A percentile compares a stretch with the other conserved stretches of the same genome.
Conservation (phyloP, 306 rosid species). For the Chamaecrista fasciculata region DNA sequence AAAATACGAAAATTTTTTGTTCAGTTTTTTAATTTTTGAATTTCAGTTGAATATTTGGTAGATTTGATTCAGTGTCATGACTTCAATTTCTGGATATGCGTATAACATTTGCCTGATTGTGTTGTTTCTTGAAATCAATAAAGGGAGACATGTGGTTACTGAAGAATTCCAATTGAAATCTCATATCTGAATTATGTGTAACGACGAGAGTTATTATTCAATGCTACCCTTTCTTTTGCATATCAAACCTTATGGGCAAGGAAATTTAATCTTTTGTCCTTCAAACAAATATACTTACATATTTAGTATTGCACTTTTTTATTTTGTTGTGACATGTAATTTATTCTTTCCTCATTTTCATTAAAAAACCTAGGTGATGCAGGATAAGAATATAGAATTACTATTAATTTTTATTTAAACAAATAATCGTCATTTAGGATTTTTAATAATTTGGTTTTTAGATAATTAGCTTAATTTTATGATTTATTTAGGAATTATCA, state of each 20-base stretch:
- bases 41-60: background rate
- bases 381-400: background rate
- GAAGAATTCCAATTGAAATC: background rate
- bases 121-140: background rate
- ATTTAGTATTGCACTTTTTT: background rate
- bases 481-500: background rate
- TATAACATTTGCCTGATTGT: background rate
- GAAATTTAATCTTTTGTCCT: background rate
- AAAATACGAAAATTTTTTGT: background rate
- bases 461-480: background rate
- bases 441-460: background rate
- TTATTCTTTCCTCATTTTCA: conserved; percentile 1
- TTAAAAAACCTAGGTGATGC: background rate
- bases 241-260: background rate
- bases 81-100: conserved; percentile 8
- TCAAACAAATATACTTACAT: background rate
- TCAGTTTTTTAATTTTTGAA: conserved; percentile 15
- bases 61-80: conserved; percentile 14
- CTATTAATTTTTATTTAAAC: background rate
- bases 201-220: background rate
- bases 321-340: background rate
- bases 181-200: background rate
- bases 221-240: background rate
- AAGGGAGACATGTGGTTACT: background rate
- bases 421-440: background rate